Percentiles rank a stretch among this genome's conserved stretches.
Conservation (phyloP, 108 stramenopile genomes). For the Schizochytrium sp. region DNA sequence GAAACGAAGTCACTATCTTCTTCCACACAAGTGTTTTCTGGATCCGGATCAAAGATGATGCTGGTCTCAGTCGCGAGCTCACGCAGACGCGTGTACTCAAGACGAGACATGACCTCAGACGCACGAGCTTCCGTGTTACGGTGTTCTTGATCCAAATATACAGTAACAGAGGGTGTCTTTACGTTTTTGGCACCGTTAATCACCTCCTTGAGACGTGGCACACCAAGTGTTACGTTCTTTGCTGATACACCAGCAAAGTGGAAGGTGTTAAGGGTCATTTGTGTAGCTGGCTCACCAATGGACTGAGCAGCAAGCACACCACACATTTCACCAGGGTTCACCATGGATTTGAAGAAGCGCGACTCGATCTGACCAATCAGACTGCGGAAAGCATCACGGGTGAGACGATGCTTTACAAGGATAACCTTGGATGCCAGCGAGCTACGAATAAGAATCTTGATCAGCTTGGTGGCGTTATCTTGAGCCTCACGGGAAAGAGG, state of each 20-base stretch:
- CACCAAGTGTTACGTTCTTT: slow-evolving; percentile 98
- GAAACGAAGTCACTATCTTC: slow-evolving; percentile 93
- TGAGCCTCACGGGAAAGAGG: slow-evolving; percentile 89
- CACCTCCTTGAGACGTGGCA: slow-evolving; percentile 97
- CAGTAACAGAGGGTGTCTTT: slow-evolving; percentile 93
- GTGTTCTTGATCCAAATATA: slow-evolving; percentile 83
- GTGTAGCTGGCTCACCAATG: slow-evolving; percentile 98
- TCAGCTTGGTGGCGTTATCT: slow-evolving; percentile 90
- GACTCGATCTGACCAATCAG: slow-evolving; percentile 91
- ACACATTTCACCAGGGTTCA: slow-evolving; percentile 96
- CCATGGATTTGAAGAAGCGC: slow-evolving; percentile 88
- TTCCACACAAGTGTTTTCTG: slow-evolving; percentile 85
- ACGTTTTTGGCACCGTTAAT: slow-evolving; percentile 96
- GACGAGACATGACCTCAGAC: slow-evolving; percentile 80
- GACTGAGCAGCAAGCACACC: slow-evolving; percentile 98
- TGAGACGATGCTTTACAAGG: slow-evolving; percentile 88
- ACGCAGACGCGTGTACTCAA: slow-evolving; percentile 92
- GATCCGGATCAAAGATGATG: slow-evolving; percentile 96
- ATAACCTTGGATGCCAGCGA: slow-evolving; percentile 88
- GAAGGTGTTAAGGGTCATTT: slow-evolving; percentile 98
- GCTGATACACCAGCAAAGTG: slow-evolving; percentile 98
- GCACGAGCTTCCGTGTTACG: slow-evolving; percentile 60
- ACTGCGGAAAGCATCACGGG: slow-evolving; percentile 88
- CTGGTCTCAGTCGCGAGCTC: slow-evolving; percentile 91
- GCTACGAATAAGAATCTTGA: slow-evolving; percentile 89